Conservation (phyloP, 176 grass and related monocot species). For the Zea mays region DNA sequence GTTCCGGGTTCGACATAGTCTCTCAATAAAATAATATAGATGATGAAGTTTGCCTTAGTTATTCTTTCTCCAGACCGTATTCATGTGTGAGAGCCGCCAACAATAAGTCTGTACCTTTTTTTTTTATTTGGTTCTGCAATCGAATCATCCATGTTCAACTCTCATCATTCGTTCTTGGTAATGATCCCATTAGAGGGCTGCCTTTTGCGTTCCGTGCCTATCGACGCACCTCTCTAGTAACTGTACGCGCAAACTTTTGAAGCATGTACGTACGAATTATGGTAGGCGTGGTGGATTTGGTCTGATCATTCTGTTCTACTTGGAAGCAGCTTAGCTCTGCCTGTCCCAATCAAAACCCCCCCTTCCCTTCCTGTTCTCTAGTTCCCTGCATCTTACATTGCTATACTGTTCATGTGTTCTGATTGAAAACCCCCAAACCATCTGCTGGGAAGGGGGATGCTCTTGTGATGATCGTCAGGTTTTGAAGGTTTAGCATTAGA, state of each 20-base stretch:
- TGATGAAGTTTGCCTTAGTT: no score
- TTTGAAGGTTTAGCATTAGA: constrained; percentile 15
- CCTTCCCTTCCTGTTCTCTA: not conserved
- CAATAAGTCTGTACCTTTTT: no score
- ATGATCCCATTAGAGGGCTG: constrained; percentile 50
- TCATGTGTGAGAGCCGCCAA: no score
- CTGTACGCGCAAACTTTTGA: constrained; percentile 51
- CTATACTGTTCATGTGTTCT: constrained; percentile 10
- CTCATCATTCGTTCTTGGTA: constrained; percentile 59
- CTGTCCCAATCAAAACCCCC: constrained; percentile 30
- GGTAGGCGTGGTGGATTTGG: constrained; percentile 43
- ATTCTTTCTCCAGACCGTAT: no score
- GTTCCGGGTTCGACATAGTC: no score
- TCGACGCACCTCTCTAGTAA: constrained; percentile 41
- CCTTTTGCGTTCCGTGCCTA: constrained; percentile 52
- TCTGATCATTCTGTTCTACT: constrained; percentile 35
- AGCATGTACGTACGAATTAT: constrained; percentile 48
- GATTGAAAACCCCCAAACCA: not conserved
- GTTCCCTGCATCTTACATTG: not conserved
- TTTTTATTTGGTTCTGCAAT: not conserved
- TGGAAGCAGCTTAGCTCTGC: constrained; percentile 35
- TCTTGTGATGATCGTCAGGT: constrained; percentile 15
- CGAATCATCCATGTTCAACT: constrained; percentile 54
- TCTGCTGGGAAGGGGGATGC: not conserved
- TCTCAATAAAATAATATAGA: no score